Evolutionary conservation across 2,329 filamentous ascomycete genomes (phyloP).

Genomic region (Bisporella sp.): DNA sequence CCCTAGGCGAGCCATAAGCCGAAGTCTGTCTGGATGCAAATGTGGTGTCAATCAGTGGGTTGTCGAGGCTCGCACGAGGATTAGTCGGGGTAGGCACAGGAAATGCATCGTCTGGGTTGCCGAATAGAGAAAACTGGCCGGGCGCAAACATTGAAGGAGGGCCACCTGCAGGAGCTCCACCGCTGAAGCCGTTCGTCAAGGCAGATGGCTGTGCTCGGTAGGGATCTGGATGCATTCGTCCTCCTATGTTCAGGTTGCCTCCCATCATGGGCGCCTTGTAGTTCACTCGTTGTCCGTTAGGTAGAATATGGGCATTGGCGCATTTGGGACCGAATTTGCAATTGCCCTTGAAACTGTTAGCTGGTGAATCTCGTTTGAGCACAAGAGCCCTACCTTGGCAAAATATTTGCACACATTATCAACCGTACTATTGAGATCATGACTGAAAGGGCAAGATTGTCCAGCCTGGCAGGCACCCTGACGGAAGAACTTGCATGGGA

Average conservation of each 20-base stretch:
- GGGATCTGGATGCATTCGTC: conserved; percentile 59
- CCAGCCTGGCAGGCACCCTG: conserved; percentile 95
- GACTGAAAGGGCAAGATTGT: conserved; percentile 91
- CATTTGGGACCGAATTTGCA: conserved; percentile 99
- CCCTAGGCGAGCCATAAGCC: conserved; percentile 76
- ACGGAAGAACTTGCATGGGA: conserved; percentile 98
- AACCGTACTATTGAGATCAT: conserved; percentile 77
- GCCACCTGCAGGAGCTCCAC: conserved; percentile 41
- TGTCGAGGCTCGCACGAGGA: conserved; percentile 45
- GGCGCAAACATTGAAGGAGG: conserved; percentile 27
- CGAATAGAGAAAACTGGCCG: conserved; percentile 34
- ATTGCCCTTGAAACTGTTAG: conserved; percentile 62
- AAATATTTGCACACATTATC: conserved; percentile 98
- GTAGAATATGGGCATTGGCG: conserved; percentile 90
- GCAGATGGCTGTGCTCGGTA: conserved; percentile 63
- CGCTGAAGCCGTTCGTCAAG: conserved; percentile 67
- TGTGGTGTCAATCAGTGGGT: conserved; percentile 48
- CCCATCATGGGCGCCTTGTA: conserved; percentile 46
- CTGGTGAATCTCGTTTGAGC: neutral
- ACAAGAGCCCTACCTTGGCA: conserved; percentile 64
- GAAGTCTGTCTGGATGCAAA: conserved; percentile 44
- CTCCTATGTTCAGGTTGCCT: conserved; percentile 53
- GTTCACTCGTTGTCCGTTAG: conserved; percentile 89
- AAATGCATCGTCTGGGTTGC: conserved; percentile 47
- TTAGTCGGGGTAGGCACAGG: conserved; percentile 26